phyloP scores from a whole-genome alignment of 2,329 filamentous ascomycete species.

The Colletotrichum godetiae region DNA sequence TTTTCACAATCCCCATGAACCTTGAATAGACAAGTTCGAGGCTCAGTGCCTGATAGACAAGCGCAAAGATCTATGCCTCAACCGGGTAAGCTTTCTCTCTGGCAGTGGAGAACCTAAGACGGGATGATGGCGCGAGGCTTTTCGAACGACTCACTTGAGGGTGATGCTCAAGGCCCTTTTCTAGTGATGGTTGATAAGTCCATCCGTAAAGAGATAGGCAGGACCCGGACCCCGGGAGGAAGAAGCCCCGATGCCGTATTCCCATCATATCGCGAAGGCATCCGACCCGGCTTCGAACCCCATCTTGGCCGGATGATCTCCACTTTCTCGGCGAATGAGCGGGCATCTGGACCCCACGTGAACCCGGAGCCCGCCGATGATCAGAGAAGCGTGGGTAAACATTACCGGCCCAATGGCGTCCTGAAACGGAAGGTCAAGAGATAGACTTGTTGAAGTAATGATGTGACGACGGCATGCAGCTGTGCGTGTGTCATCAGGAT shows the following conservation, averaged over 20 bases:
- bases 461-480: slow-evolving; percentile 2
- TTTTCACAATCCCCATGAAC: background rate
- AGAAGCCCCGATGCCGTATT: background rate
- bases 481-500: background rate
- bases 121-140: background rate
- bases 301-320: background rate
- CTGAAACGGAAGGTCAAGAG: background rate
- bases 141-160: background rate
- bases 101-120: background rate
- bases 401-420: background rate
- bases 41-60: background rate
- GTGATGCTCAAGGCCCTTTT: background rate
- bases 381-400: background rate
- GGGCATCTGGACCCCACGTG: background rate
- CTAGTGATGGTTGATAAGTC: background rate
- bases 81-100: background rate
- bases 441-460: background rate
- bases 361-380: background rate
- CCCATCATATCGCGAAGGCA: background rate
- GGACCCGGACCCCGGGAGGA: background rate
- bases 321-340: background rate
- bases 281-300: too few relatives aligned
- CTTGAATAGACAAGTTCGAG: background rate
- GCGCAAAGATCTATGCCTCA: background rate
- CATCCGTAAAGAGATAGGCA: background rate